Base-by-base conservation (phyloP, 257 asterid genomes). In the Cordia subcordata region DNA sequence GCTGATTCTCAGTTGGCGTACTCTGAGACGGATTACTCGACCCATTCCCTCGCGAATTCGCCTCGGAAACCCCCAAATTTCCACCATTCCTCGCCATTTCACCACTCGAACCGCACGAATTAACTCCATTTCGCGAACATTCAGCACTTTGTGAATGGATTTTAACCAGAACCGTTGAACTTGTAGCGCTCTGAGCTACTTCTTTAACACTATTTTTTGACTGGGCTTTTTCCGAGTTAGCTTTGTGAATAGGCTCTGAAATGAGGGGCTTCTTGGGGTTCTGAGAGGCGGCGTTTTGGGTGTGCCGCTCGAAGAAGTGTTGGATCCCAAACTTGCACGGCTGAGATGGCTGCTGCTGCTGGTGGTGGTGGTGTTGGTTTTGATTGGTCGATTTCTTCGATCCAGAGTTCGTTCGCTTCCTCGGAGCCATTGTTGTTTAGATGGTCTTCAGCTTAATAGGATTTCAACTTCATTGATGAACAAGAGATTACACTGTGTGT, bases 221-320 rank as follows among this genome's bases (percentile, higher is more conserved):
- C 14, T 13, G 5, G 57, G 15, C 4, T 11, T 12, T 20, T 22
- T 0, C 14, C 10, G 14, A 22, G 10, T 55, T 51, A 40, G 78
- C 22, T 54, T 35, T 63, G 3, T 79, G 51, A 64, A 33, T 49
- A 56, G 80, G 46, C 58, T 52, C 22, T 59, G 71, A 67, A 14
- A 52, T 70, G 4, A 15, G 66, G 18, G 32, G 65, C 10, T 63
- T 49, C 45, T 73, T 72, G 18, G 76, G 52, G 70, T 71, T 68
- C 35, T 79, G 83, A 14, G 84, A 71, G 60, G 50, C 14, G 64
- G 65, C 58, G 42, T 71, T 82, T 79, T 85, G 86, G 12, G 88
- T 77, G 67, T 92, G 96, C 63, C 88, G 94, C 51, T 84, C 90
- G 69, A 92, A 92, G 83, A 88, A 88, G 67, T 92, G 98, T 57